phyloP scores from a whole-genome alignment of 768 basidiomycete genomes.

The Xerocomellus intermedius region DNA sequence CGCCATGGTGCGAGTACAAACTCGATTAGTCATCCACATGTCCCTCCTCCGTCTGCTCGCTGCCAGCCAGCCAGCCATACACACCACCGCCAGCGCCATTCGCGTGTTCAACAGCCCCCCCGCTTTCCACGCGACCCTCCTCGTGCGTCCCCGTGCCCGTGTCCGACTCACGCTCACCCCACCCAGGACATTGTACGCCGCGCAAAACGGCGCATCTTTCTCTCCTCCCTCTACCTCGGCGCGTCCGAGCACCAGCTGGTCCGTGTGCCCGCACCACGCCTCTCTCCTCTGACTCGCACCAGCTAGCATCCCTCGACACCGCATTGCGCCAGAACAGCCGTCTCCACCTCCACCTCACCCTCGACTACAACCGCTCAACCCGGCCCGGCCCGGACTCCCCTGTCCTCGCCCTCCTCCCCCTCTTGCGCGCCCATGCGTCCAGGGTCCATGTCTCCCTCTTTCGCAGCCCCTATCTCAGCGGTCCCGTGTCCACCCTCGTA shows the following conservation, averaged over 20 bases:
- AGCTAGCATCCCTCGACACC: slow-evolving; percentile 69
- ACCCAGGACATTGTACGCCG: slow-evolving; percentile 68
- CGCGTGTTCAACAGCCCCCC: slow-evolving; percentile 54
- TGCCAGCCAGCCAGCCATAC: slow-evolving; percentile 47
- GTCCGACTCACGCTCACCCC: background rate
- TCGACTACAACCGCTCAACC: slow-evolving; percentile 81
- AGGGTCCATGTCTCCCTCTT: slow-evolving; percentile 81
- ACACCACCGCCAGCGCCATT: slow-evolving; percentile 45
- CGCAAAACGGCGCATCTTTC: slow-evolving; percentile 79
- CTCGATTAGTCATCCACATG: slow-evolving; percentile 25
- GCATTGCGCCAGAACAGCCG: slow-evolving; percentile 58
- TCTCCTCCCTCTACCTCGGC: slow-evolving; percentile 90
- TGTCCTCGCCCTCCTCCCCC: slow-evolving; percentile 64
- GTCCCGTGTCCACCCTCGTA: slow-evolving; percentile 69
- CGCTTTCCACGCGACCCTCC: slow-evolving; percentile 53
- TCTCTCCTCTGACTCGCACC: background rate
- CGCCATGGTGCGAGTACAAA: background rate
- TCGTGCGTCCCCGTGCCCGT: slow-evolving; percentile 42
- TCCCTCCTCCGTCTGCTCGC: slow-evolving; percentile 25
- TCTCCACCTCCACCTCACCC: slow-evolving; percentile 66
- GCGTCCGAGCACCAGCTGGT: slow-evolving; percentile 78
- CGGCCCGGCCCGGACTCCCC: slow-evolving; percentile 72
- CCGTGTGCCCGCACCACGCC: slow-evolving; percentile 27
- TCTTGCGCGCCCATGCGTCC: slow-evolving; percentile 67
- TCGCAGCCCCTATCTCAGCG: slow-evolving; percentile 80